phyloP scores from a whole-genome alignment of 768 basidiomycete genomes.

The Suillus plorans region DNA sequence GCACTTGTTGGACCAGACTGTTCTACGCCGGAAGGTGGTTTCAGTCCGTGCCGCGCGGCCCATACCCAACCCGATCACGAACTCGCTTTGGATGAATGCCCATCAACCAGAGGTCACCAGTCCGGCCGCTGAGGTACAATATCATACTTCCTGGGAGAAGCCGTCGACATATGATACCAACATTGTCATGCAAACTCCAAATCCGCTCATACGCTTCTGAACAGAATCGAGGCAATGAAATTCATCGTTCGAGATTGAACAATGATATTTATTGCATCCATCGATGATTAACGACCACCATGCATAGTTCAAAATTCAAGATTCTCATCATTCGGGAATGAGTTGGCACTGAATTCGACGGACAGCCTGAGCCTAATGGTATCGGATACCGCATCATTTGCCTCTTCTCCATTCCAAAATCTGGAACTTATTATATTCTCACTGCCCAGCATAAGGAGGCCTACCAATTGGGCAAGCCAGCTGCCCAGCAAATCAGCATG shows the following conservation, averaged over 20 bases:
- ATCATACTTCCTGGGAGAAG: not conserved
- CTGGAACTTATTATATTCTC: not conserved
- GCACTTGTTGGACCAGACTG: too few species aligned
- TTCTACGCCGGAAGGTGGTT: too few species aligned
- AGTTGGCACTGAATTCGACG: not conserved
- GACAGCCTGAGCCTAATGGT: not conserved
- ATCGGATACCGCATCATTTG: not conserved
- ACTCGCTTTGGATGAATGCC: not conserved
- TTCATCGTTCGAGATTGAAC: too few species aligned
- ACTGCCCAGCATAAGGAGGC: not conserved
- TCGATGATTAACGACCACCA: not conserved
- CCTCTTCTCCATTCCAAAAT: not conserved
- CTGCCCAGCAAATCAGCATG: not conserved
- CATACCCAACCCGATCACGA: too few species aligned
- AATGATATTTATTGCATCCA: too few species aligned
- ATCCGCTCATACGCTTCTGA: not conserved
- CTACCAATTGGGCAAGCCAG: not conserved
- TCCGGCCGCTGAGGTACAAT: not conserved
- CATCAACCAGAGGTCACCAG: not conserved
- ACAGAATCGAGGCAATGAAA: not conserved
- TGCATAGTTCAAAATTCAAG: not conserved
- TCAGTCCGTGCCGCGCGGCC: too few species aligned
- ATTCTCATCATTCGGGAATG: not conserved
- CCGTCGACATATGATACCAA: not conserved
- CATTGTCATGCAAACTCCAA: not conserved